Evolutionary conservation across 2,329 filamentous ascomycete species (phyloP).

Genomic region (Coccinonectria pachysandricola): DNA sequence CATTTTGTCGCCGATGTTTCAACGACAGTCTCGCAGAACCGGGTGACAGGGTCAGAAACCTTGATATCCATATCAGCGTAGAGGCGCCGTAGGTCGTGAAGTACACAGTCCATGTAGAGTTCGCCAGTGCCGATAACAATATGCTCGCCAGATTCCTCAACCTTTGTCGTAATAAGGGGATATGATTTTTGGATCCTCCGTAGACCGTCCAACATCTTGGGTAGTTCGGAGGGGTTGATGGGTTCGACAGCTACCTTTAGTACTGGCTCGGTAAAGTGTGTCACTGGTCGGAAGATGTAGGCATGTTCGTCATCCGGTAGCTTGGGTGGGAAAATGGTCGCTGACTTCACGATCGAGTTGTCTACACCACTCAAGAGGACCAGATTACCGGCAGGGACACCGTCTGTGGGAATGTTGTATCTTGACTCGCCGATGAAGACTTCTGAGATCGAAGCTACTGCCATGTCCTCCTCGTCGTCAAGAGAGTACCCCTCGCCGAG

Average conservation of each 20-base stretch:
- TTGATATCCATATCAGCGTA: slow-evolving; percentile 99
- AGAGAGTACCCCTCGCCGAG: slow-evolving; percentile 92
- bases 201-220: slow-evolving; percentile 96
- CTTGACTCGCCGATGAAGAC: slow-evolving; percentile 87
- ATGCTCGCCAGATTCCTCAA: slow-evolving; percentile 96
- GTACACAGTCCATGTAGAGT: slow-evolving; percentile 98
- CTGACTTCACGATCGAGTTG: slow-evolving; percentile 97
- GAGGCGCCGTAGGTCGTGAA: slow-evolving; percentile 85
- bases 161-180: slow-evolving; percentile 88
- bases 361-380: slow-evolving; percentile 88
- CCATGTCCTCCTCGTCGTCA: slow-evolving; percentile 98
- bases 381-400: slow-evolving; percentile 87
- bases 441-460: slow-evolving; percentile 68
- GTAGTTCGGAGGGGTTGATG: slow-evolving; percentile 93
- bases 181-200: slow-evolving; percentile 98
- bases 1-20: slow-evolving; percentile 97
- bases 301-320: slow-evolving; percentile 83
- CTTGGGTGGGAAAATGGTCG: slow-evolving; percentile 73
- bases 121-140: slow-evolving; percentile 92
- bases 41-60: slow-evolving; percentile 91
- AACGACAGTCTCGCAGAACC: slow-evolving; percentile 96
- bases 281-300: slow-evolving; percentile 87
- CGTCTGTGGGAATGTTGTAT: slow-evolving; percentile 86
- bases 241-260: slow-evolving; percentile 97
- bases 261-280: slow-evolving; percentile 93